Evolutionary conservation across 345 rosid species (phyloP), one percentile per base, ranked within the genome.

Genomic region (Eucalyptus tenuipes): DNA sequence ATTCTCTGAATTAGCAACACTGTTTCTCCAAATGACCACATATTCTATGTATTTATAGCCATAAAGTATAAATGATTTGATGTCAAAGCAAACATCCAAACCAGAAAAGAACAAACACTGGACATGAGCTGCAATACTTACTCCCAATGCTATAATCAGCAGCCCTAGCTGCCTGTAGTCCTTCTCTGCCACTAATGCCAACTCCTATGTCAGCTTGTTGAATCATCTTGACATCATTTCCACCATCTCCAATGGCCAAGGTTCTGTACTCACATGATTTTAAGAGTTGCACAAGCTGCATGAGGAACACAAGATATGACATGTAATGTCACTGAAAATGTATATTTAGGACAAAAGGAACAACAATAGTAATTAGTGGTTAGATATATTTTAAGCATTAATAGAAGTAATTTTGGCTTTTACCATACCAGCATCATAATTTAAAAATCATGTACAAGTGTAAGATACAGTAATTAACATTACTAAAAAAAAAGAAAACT

Each of bases 211-310:
- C 99, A 88, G 99, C 99, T 93, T 98, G 97, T 88, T 98, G 99
- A 90, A 98, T 98, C 99, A 98, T 98, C 92, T 98, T 94, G 92
- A 98, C 99, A 93, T 98, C 99, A 95, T 98, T 98, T 87, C 99
- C 99, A 88, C 99, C 99, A 89, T 98, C 99, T 87, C 99, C 99
- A 93, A 97, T 94, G 33, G 99, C 99, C 90, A 98, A 92, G 50
- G 98, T 97, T 92, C 99, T 94, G 92, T 98, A 98, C 89, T 98
- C 99, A 79, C 99, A 96, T 80, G 97, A 97, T 93, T 96, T 98
- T 87, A 98, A 91, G 82, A 98, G 94, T 90, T 97, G 94, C 89
- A 98, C 99, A 81, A 98, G 97, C 99, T 97, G 97, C 92, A 90
- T 87, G 89, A 88, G 52, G 53, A 84, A 89, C 49, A 50, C 31